Conservation (phyloP, 768 basidiomycete genomes). For the Filobasidium floriforme region DNA sequence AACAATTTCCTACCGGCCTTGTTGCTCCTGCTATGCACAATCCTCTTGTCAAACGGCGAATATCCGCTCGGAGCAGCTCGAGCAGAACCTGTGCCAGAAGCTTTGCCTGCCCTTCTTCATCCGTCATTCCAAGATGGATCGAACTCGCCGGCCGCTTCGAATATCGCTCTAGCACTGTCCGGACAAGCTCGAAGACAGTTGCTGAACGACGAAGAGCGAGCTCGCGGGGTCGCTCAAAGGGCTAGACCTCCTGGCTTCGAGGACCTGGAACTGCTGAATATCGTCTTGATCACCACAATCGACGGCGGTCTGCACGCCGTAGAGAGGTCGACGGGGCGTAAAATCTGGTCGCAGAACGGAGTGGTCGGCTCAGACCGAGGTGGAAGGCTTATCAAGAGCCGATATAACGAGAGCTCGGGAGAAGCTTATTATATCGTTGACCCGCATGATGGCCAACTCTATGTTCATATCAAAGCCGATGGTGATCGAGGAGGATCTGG, state of each 20-base stretch:
- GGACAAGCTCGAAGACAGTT: slow-evolving; percentile 4
- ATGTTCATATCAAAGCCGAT: slow-evolving; percentile 51
- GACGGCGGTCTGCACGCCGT: slow-evolving; percentile 93
- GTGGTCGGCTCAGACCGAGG: slow-evolving; percentile 32
- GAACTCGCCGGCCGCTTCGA: neutral
- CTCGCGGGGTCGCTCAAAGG: neutral
- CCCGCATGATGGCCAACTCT: slow-evolving; percentile 89
- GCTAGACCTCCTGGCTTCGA: slow-evolving; percentile 14
- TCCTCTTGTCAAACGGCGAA: slow-evolving; percentile 1
- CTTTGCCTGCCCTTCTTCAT: slow-evolving; percentile 19
- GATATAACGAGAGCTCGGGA: slow-evolving; percentile 54
- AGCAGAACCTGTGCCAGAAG: slow-evolving; percentile 10
- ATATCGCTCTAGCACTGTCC: slow-evolving; percentile 9
- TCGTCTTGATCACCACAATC: slow-evolving; percentile 82
- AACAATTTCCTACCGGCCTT: slow-evolving; percentile 10
- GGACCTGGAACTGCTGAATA: slow-evolving; percentile 64
- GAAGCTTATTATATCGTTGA: slow-evolving; percentile 83
- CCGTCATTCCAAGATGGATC: slow-evolving; percentile 9
- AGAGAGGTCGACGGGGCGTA: slow-evolving; percentile 71
- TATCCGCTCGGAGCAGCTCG: neutral
- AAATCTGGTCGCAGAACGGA: slow-evolving; percentile 77
- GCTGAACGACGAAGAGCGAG: neutral
- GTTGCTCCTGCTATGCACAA: slow-evolving; percentile 9
- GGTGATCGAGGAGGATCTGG: slow-evolving; percentile 43
- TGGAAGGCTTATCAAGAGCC: slow-evolving; percentile 23